Percentiles rank a stretch among this genome's conserved stretches.
phyloP scores from a whole-genome alignment of 441 rosid species.

The Aleurites moluccanus region DNA sequence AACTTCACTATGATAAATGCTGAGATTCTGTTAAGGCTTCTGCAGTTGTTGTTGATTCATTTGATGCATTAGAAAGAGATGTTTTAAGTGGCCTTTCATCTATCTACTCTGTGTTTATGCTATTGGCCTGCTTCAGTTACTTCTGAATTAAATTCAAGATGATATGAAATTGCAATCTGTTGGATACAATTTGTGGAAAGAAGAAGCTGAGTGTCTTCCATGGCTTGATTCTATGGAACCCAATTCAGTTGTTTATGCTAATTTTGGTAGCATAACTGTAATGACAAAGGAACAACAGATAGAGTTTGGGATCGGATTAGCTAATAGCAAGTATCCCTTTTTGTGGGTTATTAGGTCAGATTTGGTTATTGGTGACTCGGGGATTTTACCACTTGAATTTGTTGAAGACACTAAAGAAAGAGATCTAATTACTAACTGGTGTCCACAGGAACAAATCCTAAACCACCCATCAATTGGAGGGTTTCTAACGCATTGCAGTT shows the following conservation, averaged over 20 bases:
- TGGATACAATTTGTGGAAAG: constrained; percentile 11
- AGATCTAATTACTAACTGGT: background rate
- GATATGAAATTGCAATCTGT: background rate
- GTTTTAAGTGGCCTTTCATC: background rate
- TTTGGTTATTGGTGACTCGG: background rate
- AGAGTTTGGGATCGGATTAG: background rate
- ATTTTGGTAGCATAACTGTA: background rate
- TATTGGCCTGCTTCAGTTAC: constrained; percentile 12
- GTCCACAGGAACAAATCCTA: constrained; percentile 10
- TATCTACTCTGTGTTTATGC: background rate
- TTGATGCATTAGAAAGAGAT: constrained; percentile 10
- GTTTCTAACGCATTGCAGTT: background rate
- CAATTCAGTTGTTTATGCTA: background rate
- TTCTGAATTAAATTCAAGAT: background rate
- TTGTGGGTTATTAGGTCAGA: background rate
- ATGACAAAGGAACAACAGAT: background rate
- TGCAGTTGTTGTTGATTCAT: background rate
- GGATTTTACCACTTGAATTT: background rate
- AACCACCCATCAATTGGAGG: background rate
- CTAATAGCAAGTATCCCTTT: background rate
- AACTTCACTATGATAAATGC: background rate
- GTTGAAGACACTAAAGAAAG: background rate
- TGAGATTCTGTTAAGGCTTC: background rate
- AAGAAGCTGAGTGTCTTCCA: background rate
- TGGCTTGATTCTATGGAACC: constrained; percentile 12